Percentiles rank a stretch among this genome's conserved stretches.
phyloP scores from a whole-genome alignment of 176 grass and related monocot species.

The Pontederia paniculata region DNA sequence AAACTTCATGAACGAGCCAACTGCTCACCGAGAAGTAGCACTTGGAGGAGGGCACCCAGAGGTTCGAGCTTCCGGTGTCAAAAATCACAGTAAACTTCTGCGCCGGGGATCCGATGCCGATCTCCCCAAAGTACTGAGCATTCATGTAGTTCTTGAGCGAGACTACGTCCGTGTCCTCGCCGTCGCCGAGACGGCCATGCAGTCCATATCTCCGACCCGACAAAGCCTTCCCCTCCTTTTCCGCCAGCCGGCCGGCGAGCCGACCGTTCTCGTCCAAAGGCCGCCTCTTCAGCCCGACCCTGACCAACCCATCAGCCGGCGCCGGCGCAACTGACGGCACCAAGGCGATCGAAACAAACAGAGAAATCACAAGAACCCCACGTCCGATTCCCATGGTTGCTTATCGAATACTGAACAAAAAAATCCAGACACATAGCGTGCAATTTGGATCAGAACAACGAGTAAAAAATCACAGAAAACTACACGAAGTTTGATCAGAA shows the following conservation, averaged over 20 bases:
- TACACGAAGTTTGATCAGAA: no score
- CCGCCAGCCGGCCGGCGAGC: constrained; percentile 30
- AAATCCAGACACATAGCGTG: no score
- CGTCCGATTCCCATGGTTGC: constrained; percentile 42
- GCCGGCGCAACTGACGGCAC: constrained; percentile 16
- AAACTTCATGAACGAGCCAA: background rate
- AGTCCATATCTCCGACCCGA: constrained; percentile 14
- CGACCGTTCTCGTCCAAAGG: constrained; percentile 33
- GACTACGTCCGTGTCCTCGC: constrained; percentile 42
- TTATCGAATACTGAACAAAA: background rate
- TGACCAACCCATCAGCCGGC: constrained; percentile 39
- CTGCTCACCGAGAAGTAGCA: constrained; percentile 86
- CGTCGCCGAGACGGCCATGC: constrained; percentile 14
- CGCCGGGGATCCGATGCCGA: constrained; percentile 55
- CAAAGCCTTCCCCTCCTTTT: constrained; percentile 17
- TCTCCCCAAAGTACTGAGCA: constrained; percentile 96
- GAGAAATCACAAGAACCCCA: constrained; percentile 4
- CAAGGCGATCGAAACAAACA: constrained; percentile 40
- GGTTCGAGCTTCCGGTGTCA: constrained; percentile 96
- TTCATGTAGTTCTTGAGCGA: constrained; percentile 97
- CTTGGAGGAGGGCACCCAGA: constrained; percentile 85
- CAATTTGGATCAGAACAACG: no score
- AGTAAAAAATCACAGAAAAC: no score
- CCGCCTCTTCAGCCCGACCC: constrained; percentile 59
- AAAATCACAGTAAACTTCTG: constrained; percentile 99